Base-by-base conservation (phyloP, 192 early-diverging fungal species). In the Umbelopsis vinacea region DNA sequence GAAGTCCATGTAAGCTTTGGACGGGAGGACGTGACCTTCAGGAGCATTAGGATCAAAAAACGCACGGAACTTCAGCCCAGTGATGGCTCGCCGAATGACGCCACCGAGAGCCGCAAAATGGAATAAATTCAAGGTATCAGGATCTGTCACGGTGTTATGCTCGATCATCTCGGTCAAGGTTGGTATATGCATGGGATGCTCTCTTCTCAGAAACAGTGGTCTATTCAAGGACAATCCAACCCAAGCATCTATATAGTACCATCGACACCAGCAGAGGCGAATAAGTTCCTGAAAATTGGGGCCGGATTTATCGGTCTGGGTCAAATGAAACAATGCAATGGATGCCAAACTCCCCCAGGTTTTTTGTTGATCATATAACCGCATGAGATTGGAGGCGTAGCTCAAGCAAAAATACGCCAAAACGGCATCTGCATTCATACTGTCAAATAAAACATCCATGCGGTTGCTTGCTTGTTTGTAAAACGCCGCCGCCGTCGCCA, bases 231-330 rank as follows among this genome's bases (percentile, higher is more conserved):
- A 71, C 19, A 79, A 33, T 5, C 72, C 40, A 35, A 79, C 67
- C 77, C 77, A 79, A 0, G 73, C 73, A 46, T 79, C 77, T 26
- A 79, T 67, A 26, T 79, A 79, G 37, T 79, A 79, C 77, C 77
- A 79, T 11, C 77, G 66, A 24, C 40, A 74, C 71, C 71, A 79
- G 46, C 73, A 79, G 2, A 46, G 19, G 1, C 74, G 37, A 17
- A 66, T 68, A 2, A 63, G 33, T 22, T 63, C 57, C 19, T 15
- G 5, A 17, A 17, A 17, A 0, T 63, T 17, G 12, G n/a, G 3
- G 33, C 11, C 33, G 29, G 29, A 29, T 54, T 54, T 54, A 54
- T 38, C 12, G 33, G 14, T 37, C 11, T 63, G 57, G 17, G 57
- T 63, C 57, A 63, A 63, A n/a, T 63, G 57, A 17, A 63, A 63